Percentiles rank a stretch among this genome's conserved stretches.
phyloP scores from a whole-genome alignment of 164 flowering plant genomes.

The Malania oleifera region DNA sequence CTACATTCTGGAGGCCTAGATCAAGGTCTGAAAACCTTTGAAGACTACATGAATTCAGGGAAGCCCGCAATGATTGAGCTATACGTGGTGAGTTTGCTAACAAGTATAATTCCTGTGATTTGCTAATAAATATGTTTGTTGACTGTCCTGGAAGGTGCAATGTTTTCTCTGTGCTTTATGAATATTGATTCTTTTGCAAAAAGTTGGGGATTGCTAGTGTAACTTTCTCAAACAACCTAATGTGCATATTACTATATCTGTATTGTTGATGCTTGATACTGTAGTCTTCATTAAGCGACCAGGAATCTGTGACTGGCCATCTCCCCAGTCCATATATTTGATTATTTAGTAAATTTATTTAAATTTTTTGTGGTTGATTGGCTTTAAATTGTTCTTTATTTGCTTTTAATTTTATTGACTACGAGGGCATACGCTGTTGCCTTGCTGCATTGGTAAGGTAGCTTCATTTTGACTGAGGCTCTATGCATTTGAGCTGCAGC shows the following conservation, averaged over 20 bases:
- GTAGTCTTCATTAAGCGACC: background rate
- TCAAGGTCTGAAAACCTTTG: conserved; percentile 59
- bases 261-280: background rate
- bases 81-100: conserved; percentile 50
- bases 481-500: no score
- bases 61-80: conserved; percentile 54
- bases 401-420: no score
- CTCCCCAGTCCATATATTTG: background rate
- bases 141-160: no score
- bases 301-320: background rate
- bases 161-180: background rate
- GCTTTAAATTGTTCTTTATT: background rate
- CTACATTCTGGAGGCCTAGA: conserved; percentile 71
- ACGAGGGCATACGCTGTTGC: no score
- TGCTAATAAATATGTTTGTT: background rate
- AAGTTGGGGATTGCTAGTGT: background rate
- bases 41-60: conserved; percentile 57
- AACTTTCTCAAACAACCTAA: background rate
- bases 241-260: background rate
- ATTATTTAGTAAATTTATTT: background rate
- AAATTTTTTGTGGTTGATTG: background rate
- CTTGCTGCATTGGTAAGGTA: no score
- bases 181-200: background rate
- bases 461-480: no score
- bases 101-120: background rate